These are phyloP conservation scores for Colletotrichum lindemuthianum DNA, from an alignment of 2,329 filamentous ascomycete species.

Conservation along the genomic window DNA sequence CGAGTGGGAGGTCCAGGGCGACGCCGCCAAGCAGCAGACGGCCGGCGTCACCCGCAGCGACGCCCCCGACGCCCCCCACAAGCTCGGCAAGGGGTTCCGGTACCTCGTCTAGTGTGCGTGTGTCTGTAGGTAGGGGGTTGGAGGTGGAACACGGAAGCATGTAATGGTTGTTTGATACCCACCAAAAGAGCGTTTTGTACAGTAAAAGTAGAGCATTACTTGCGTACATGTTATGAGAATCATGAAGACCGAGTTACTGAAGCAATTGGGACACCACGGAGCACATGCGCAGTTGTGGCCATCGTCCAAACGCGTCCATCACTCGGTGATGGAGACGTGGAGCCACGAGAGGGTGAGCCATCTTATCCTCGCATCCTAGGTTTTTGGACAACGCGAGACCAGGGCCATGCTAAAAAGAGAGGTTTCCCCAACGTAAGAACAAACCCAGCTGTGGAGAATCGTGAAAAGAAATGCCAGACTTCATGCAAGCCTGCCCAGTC, in stretches of 20 bases:
- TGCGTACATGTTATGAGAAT: neutral
- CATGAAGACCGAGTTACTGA: neutral
- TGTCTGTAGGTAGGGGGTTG: neutral
- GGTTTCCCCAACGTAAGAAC: slow-evolving; percentile 3
- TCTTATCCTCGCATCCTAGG: neutral
- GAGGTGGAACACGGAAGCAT: neutral
- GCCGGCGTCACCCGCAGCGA: slow-evolving; percentile 51
- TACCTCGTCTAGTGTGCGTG: slow-evolving; percentile 51
- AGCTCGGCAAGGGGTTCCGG: slow-evolving; percentile 58
- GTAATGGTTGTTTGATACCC: slow-evolving; percentile 25
- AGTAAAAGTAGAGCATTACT: neutral
- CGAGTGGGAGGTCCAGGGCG: slow-evolving; percentile 46
- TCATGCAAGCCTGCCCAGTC: neutral
- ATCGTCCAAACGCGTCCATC: no score
- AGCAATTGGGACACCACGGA: no score
- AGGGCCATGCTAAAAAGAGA: slow-evolving; percentile 7
- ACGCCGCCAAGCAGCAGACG: slow-evolving; percentile 52
- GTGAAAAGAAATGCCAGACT: neutral
- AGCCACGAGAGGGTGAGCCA: neutral
- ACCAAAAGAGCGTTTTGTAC: slow-evolving; percentile 14
- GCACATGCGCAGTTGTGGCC: no score
- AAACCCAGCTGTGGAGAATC: neutral
- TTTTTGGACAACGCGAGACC: neutral
- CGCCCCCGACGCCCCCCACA: slow-evolving; percentile 54
- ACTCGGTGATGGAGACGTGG: neutral